These are phyloP conservation scores for Penicillium canescens DNA, from an alignment of 495 filamentous ascomycete species.

Conservation along the genomic window DNA sequence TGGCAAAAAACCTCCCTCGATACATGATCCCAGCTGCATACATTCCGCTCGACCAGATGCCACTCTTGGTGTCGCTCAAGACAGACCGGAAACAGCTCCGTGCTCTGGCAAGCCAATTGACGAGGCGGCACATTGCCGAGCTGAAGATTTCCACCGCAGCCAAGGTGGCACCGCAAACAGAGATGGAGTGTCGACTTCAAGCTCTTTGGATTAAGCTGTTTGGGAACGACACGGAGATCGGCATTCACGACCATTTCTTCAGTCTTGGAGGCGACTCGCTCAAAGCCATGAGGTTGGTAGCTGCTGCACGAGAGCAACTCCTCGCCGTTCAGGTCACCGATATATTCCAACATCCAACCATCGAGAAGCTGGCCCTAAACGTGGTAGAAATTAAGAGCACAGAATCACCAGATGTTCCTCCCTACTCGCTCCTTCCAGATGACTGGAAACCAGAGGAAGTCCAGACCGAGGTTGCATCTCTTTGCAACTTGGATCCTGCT, in stretches of 20 bases:
- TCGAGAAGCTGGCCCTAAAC: slow-evolving; percentile 14
- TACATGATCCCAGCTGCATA: slow-evolving; percentile 55
- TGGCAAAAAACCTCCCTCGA: slow-evolving; percentile 35
- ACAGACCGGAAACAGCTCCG: slow-evolving; percentile 49
- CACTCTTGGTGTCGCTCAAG: slow-evolving; percentile 48
- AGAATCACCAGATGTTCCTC: neutral
- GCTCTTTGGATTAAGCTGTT: neutral
- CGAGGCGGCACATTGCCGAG: slow-evolving; percentile 1
- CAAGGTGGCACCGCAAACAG: neutral
- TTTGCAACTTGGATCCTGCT: neutral
- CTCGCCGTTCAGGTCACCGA: slow-evolving; percentile 32
- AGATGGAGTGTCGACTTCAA: neutral
- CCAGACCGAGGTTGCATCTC: neutral
- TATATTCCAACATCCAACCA: slow-evolving; percentile 25
- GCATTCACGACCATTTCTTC: slow-evolving; percentile 44
- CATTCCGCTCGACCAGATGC: slow-evolving; percentile 46
- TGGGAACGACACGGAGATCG: slow-evolving; percentile 14
- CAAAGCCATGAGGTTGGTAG: slow-evolving; percentile 33
- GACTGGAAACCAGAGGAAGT: neutral
- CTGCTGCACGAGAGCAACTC: slow-evolving; percentile 24
- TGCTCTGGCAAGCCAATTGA: neutral
- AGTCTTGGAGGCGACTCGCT: slow-evolving; percentile 40
- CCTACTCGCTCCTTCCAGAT: slow-evolving; percentile 5
- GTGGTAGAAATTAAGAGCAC: neutral
- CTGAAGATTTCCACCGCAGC: neutral